phyloP scores from a whole-genome alignment of 306 rosid genomes.

The Nissolia schottii region DNA sequence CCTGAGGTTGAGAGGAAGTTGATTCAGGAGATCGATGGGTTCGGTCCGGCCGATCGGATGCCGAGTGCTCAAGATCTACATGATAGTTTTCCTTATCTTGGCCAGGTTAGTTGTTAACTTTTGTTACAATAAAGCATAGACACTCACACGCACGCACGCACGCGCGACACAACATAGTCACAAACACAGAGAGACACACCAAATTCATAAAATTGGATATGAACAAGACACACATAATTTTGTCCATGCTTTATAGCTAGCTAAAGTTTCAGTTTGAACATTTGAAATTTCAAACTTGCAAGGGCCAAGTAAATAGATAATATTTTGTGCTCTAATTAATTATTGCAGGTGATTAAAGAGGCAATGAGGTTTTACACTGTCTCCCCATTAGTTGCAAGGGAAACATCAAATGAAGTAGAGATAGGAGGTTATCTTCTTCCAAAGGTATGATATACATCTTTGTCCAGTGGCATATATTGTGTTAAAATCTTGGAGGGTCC shows the following conservation, averaged over 20 bases:
- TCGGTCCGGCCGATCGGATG: constrained; percentile 39
- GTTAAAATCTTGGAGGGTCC: neutral
- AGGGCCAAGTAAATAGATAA: neutral
- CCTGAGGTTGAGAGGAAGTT: constrained; percentile 68
- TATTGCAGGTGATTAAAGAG: constrained; percentile 78
- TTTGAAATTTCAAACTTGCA: neutral
- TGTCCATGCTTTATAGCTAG: neutral
- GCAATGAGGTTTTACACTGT: constrained; percentile 79
- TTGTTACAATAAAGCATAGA: too few species aligned
- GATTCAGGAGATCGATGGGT: constrained; percentile 72
- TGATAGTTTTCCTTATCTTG: constrained; percentile 68
- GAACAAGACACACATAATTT: too few species aligned
- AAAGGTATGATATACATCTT: constrained; percentile 54
- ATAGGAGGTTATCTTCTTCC: constrained; percentile 94
- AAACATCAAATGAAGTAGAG: constrained; percentile 72
- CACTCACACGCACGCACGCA: too few species aligned
- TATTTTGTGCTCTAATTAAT: neutral
- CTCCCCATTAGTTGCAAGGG: constrained; percentile 94
- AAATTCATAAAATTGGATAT: too few species aligned
- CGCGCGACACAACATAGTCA: too few species aligned
- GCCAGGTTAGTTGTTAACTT: constrained; percentile 52
- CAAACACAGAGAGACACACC: too few species aligned
- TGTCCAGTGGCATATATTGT: neutral
- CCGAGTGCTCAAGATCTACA: constrained; percentile 68
- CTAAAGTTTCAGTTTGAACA: neutral